These are phyloP conservation scores for Aciculosporium take DNA, from an alignment of 2,329 filamentous ascomycete species.

Conservation along the genomic window DNA sequence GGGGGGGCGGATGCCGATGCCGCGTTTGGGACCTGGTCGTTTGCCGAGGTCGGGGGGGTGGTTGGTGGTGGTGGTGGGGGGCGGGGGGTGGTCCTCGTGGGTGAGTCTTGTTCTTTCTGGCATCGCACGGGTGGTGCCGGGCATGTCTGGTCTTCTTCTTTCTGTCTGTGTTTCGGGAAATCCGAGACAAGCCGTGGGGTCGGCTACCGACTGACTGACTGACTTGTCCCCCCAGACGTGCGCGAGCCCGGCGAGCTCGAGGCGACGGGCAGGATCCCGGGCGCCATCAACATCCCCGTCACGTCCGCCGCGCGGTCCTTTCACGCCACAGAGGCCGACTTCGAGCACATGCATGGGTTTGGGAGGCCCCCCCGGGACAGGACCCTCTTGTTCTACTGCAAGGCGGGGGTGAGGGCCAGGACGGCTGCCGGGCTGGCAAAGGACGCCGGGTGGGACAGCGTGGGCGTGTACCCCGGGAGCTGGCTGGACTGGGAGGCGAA, in stretches of 20 bases:
- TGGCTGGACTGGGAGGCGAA: constrained; percentile 72
- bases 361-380: constrained; percentile 43
- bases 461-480: constrained; percentile 60
- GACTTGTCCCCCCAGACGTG: constrained; percentile 35
- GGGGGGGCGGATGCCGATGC: neutral
- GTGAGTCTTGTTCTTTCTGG: constrained; percentile 22
- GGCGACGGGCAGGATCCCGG: constrained; percentile 59
- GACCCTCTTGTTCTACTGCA: constrained; percentile 79
- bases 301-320: constrained; percentile 64
- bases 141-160: neutral
- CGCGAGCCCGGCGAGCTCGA: constrained; percentile 58
- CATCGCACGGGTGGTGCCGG: no score
- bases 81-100: constrained; percentile 15
- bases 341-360: constrained; percentile 70
- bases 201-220: no score
- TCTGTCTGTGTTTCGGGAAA: neutral
- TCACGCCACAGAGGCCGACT: constrained; percentile 62
- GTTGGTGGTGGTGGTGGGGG: constrained; percentile 12
- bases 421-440: constrained; percentile 65
- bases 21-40: constrained; percentile 29
- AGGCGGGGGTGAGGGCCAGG: constrained; percentile 69
- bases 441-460: constrained; percentile 58
- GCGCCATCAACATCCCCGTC: constrained; percentile 71
- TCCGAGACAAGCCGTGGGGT: no score
- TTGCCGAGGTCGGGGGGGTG: constrained; percentile 33